Evolutionary conservation across 1,284 basidiomycete genomes (phyloP).

Genomic region (Hemileia vastatrix): DNA sequence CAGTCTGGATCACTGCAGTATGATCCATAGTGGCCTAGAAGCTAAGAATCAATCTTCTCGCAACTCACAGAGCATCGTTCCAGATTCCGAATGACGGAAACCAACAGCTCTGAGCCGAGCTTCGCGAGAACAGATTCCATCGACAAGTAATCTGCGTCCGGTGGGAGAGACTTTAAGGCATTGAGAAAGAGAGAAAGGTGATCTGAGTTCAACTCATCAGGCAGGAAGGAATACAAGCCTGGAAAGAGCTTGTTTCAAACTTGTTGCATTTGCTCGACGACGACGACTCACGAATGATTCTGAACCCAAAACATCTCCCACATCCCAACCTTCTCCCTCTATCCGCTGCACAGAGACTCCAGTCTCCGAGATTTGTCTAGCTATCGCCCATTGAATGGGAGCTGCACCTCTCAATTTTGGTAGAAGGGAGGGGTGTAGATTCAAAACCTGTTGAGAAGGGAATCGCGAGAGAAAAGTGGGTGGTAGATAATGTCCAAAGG

Average conservation of each 20-base stretch:
- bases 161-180: conserved; percentile 52
- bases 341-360: conserved; percentile 58
- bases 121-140: conserved; percentile 57
- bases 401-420: conserved; percentile 83
- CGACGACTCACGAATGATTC: conserved; percentile 40
- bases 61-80: conserved; percentile 50
- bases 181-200: not conserved
- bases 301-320: conserved; percentile 45
- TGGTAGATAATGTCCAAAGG: conserved; percentile 81
- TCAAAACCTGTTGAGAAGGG: conserved; percentile 57
- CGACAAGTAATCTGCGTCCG: conserved; percentile 50
- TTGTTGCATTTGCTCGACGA: not conserved
- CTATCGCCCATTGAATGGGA: conserved; percentile 76
- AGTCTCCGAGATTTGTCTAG: conserved; percentile 55
- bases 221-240: too few species aligned
- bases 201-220: not conserved
- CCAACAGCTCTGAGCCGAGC: conserved; percentile 61
- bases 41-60: not conserved
- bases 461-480: conserved; percentile 58
- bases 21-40: too few species aligned
- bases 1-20: not conserved
- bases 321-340: conserved; percentile 45
- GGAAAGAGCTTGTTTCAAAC: not conserved
- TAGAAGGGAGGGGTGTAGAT: conserved; percentile 85
- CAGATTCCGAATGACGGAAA: conserved; percentile 60